Base-by-base conservation (phyloP, 306 rosid species). In the Ochetophila trinervis region DNA sequence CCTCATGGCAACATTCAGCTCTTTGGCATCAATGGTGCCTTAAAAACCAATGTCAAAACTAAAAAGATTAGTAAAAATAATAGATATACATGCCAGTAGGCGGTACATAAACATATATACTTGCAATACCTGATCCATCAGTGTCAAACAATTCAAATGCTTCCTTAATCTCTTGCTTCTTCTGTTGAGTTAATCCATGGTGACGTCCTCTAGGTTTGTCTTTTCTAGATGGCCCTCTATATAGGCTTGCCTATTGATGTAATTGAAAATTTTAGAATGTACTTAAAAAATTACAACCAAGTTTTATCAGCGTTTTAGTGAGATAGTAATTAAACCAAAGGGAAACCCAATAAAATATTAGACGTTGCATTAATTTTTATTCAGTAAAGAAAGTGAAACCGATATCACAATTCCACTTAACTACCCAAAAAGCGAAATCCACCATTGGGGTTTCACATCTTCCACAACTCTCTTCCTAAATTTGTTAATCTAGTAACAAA, bases 1-100 rank as follows among this genome's bases (percentile, higher is more conserved):
- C 96, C 98, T 92, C 98, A 92, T 92, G 75, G 98, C 95, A 23
- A 92, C 95, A 76, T 92, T 92, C 44, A 92, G 84, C 82, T 92
- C 98, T 63, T 80, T 92, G 76, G 98, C 95, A 79, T 92, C 98
- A 62, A 92, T 92, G 42, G 91, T 92, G 55, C 89, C 98, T 92
- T 65, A 11, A 66, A 53, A 79, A 59, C 44, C 55, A 72, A 58
- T 45, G 4, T 62, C 44, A 70, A 62, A 74, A 34, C 44, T 4
- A 45, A 23, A 4, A 49, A 20, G 12, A 27, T 10, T 35, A 30
- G 20, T 40, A 64, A 1, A 49, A 6, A 49, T 54, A n/a, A 22
- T 19, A n/a, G 2, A 69, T 17, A 52, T 5, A 5, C 18, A 40
- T 20, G 22, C 12, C 53, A 68, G 7, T 2, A 27, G 55, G 22